Percentiles rank a stretch among this genome's conserved stretches.
Conservation (phyloP, 495 filamentous ascomycete genomes). For the Aspergillus wentii region DNA sequence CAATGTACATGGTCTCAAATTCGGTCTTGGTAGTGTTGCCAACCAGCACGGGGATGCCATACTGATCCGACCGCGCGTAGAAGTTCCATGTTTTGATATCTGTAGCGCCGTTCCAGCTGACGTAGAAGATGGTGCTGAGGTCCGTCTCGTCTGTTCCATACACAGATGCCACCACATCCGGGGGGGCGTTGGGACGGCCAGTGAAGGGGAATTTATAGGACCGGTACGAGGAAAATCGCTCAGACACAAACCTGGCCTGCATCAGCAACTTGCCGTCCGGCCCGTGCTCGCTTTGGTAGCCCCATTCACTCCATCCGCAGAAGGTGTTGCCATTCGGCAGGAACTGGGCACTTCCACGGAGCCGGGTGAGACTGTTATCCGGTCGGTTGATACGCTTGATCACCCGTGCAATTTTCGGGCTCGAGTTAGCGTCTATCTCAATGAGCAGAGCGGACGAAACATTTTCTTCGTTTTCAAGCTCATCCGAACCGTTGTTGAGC, state of each 20-base stretch:
- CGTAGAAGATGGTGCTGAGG: conserved; percentile 34
- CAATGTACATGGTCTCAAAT: conserved; percentile 42
- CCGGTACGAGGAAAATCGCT: conserved; percentile 37
- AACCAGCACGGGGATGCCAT: conserved; percentile 21
- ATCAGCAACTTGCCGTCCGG: conserved; percentile 49
- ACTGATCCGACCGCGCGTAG: conserved; percentile 25
- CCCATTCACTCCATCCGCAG: conserved; percentile 54
- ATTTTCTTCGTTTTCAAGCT: conserved; percentile 30
- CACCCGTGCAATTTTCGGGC: conserved; percentile 38
- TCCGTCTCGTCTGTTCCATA: conserved; percentile 30
- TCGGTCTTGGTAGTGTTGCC: conserved; percentile 33
- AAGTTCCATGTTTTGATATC: conserved; percentile 38
- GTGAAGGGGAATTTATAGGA: conserved; percentile 36
- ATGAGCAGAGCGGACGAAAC: conserved; percentile 51
- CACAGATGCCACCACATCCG: conserved; percentile 29
- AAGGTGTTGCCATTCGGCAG: conserved; percentile 52
- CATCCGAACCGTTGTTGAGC: conserved; percentile 51
- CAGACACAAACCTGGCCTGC: conserved; percentile 31
- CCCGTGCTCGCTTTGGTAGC: conserved; percentile 53
- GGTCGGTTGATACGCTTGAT: conserved; percentile 40
- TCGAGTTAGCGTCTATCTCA: conserved; percentile 39
- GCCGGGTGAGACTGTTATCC: conserved; percentile 44
- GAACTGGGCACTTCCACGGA: conserved; percentile 55
- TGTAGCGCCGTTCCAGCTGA: conserved; percentile 48
- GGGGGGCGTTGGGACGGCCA: conserved; percentile 28